phyloP scores from a whole-genome alignment of 371 early-diverging fungal genomes.

The Syncephalis plumigaleata region DNA sequence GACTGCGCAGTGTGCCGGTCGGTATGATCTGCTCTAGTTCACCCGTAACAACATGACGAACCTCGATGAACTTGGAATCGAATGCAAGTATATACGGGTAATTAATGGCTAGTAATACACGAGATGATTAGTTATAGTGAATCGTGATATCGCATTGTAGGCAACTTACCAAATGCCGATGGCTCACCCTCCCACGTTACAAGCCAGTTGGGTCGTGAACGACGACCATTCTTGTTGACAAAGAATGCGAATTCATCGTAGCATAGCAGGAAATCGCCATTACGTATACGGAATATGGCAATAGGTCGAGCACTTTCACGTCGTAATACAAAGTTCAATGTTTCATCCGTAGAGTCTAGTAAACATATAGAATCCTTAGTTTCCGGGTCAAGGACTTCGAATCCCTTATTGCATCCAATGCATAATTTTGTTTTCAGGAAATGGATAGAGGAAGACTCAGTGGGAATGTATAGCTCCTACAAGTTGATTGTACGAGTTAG shows the following conservation, averaged over 20 bases:
- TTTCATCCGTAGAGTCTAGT: constrained; percentile 62
- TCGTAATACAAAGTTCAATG: constrained; percentile 64
- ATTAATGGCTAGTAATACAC: constrained; percentile 22
- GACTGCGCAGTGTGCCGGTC: constrained; percentile 35
- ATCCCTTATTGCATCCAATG: constrained; percentile 77
- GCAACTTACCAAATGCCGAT: constrained; percentile 34
- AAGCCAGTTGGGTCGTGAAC: constrained; percentile 50
- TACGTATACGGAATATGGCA: constrained; percentile 57
- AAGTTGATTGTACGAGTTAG: not conserved
- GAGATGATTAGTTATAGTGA: not conserved
- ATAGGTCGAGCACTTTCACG: constrained; percentile 54
- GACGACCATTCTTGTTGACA: constrained; percentile 69
- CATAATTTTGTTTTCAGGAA: constrained; percentile 65
- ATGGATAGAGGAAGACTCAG: constrained; percentile 60
- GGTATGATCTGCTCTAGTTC: constrained; percentile 39
- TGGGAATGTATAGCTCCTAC: constrained; percentile 78
- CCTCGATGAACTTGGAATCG: constrained; percentile 75
- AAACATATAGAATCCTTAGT: constrained; percentile 53
- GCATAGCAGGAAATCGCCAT: constrained; percentile 69
- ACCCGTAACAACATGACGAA: constrained; percentile 71
- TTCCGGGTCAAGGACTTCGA: constrained; percentile 79
- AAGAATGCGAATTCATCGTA: constrained; percentile 83
- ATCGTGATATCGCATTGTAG: too few relatives aligned
- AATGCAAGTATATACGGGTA: constrained; percentile 81
- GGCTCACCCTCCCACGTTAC: constrained; percentile 63